Base-by-base conservation (phyloP, 345 rosid species). In the Gynandropsis gynandra region DNA sequence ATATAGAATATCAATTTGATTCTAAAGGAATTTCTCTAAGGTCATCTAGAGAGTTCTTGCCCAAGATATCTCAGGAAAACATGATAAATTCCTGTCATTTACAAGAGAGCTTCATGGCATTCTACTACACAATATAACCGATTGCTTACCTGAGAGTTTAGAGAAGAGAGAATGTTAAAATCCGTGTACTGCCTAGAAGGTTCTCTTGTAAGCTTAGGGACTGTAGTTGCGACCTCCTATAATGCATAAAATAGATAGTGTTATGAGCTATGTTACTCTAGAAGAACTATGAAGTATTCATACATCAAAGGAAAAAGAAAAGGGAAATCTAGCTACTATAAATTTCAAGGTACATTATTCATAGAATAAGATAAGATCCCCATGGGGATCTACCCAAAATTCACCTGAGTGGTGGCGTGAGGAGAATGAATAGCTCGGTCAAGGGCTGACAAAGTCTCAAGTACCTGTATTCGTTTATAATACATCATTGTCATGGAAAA, bases 341-440 rank as follows among this genome's bases (percentile, higher is more conserved):
- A 53, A 47, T 37, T 16, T 53, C 35, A 59, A 40, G 45, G 34
- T 34, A 42, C 14, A 49, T 11, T 17, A 67, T 39, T 41, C 52
- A 54, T 10, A 33, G 15, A 54, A 27, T 59, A 42, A 33, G 20
- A 14, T 14, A 34, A 11, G 31, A 42, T 42, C 53, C 53, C 57
- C 47, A 61, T 11, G 8, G 33, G 47, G 9, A 47, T 39, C 47
- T 50, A 37, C 36, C 53, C 47, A 45, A 55, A 42, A 62, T 20
- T 69, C 77, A 87, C 98, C 93, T 85, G 97, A 42, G 95, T 80
- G 50, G 86, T 81, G 62, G 95, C 95, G 78, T 87, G 93, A 42
- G 97, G 95, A 67, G 98, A 92, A 74, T 85, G 81, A 41, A 92
- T 92, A 61, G 94, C 81, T 54, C 95, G 82, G 51, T 92, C 97